Evolutionary conservation across 805 yeast species (phyloP).

Genomic region (Kregervanrija fluxuum): DNA sequence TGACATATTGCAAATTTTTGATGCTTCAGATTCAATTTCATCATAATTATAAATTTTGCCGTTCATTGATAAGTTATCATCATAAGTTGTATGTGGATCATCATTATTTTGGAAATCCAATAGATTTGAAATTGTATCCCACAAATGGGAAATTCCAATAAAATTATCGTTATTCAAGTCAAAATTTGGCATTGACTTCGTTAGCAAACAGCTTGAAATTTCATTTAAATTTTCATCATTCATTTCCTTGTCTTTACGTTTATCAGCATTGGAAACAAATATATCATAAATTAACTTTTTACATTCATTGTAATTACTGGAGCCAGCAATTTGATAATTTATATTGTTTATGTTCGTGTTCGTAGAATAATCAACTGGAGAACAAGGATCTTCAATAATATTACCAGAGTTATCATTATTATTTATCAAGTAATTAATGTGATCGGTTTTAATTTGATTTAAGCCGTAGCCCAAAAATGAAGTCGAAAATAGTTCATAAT

Average conservation of each 20-base stretch:
- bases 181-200: constrained; percentile 48
- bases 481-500: constrained; percentile 42
- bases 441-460: constrained; percentile 44
- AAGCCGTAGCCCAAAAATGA: constrained; percentile 58
- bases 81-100: not conserved
- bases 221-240: constrained; percentile 13
- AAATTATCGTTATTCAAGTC: constrained; percentile 51
- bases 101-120: constrained; percentile 18
- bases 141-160: constrained; percentile 61
- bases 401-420: constrained; percentile 12
- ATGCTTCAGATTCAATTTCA: constrained; percentile 36
- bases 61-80: constrained; percentile 13
- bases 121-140: constrained; percentile 51
- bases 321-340: constrained; percentile 35
- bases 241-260: constrained; percentile 13
- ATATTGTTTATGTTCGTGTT: constrained; percentile 8
- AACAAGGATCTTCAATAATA: constrained; percentile 44
- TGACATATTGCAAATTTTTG: constrained; percentile 36
- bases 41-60: constrained; percentile 39
- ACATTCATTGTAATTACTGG: constrained; percentile 45
- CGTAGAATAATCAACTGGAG: constrained; percentile 38
- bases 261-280: constrained; percentile 20
- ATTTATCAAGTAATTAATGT: constrained; percentile 30
- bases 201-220: constrained; percentile 41
- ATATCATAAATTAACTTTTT: constrained; percentile 40